Percentiles rank a stretch among this genome's conserved stretches.
Conservation (phyloP, 2,329 filamentous ascomycete genomes). For the Ascochyta lentis region DNA sequence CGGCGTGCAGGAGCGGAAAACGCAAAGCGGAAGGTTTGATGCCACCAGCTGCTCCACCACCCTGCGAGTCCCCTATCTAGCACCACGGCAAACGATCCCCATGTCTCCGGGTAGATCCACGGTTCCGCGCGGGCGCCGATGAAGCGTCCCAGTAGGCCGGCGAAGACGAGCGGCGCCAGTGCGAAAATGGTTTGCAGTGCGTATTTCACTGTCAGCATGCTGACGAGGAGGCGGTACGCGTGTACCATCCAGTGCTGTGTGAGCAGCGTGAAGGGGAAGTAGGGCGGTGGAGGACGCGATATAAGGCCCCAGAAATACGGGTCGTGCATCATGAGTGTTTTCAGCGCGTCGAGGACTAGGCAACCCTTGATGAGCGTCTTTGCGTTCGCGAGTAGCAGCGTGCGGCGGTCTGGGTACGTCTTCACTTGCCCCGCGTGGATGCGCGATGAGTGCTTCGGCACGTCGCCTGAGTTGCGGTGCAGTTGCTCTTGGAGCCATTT, state of each 20-base stretch:
- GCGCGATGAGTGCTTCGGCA: conserved; percentile 29
- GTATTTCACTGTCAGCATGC: conserved; percentile 62
- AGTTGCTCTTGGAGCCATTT: conserved; percentile 50
- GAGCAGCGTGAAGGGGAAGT: conserved; percentile 51
- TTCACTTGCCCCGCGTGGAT: conserved; percentile 45
- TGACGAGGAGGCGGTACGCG: conserved; percentile 64
- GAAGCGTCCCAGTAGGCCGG: conserved; percentile 63
- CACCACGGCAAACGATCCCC: conserved; percentile 61
- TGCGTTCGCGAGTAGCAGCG: conserved; percentile 44
- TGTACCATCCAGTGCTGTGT: conserved; percentile 56
- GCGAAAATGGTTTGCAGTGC: conserved; percentile 68
- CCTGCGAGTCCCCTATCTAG: conserved; percentile 76
- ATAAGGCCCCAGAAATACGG: conserved; percentile 73
- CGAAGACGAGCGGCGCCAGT: conserved; percentile 66
- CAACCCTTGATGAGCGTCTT: conserved; percentile 63
- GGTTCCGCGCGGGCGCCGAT: conserved; percentile 66
- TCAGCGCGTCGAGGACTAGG: conserved; percentile 72
- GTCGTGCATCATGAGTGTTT: conserved; percentile 74
- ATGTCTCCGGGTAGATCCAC: conserved; percentile 68
- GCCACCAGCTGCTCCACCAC: conserved; percentile 89
- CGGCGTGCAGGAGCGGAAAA: conserved; percentile 68
- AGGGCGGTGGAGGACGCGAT: conserved; percentile 54
- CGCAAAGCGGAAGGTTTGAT: conserved; percentile 82
- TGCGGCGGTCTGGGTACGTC: conserved; percentile 42
- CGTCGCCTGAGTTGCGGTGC: conserved; percentile 32